These are phyloP conservation scores for Fusarium pseudocircinatum DNA, from an alignment of 2,329 filamentous ascomycete species.

Conservation along the genomic window DNA sequence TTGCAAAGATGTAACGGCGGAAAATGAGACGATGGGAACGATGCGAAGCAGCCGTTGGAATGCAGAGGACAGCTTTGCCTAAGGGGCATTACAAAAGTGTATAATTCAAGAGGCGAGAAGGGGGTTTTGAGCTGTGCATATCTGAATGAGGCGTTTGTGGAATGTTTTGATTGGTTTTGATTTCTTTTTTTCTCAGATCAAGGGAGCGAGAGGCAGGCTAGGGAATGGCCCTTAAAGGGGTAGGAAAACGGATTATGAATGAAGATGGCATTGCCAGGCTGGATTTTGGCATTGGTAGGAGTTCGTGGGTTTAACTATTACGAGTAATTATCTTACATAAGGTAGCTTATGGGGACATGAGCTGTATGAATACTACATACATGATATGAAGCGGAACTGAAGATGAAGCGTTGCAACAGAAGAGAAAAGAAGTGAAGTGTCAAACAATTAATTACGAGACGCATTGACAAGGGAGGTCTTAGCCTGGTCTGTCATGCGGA, in stretches of 20 bases:
- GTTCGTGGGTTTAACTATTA: slow-evolving; percentile 27
- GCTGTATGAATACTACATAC: slow-evolving; percentile 33
- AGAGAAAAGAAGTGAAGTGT: background rate
- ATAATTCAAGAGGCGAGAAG: slow-evolving; percentile 14
- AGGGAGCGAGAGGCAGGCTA: slow-evolving; percentile 17
- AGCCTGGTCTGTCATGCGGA: slow-evolving; percentile 18
- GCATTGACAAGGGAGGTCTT: slow-evolving; percentile 33
- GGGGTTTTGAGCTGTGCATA: slow-evolving; percentile 30
- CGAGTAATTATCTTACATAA: slow-evolving; percentile 22
- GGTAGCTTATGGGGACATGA: slow-evolving; percentile 28
- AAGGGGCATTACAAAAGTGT: slow-evolving; percentile 30
- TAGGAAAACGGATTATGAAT: slow-evolving; percentile 23
- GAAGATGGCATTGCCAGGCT: slow-evolving; percentile 23
- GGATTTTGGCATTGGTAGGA: slow-evolving; percentile 29
- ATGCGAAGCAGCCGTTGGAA: slow-evolving; percentile 50
- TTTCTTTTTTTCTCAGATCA: slow-evolving; percentile 6
- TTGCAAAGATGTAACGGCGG: slow-evolving; percentile 23
- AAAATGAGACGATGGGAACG: slow-evolving; percentile 27
- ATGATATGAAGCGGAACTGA: slow-evolving; percentile 11
- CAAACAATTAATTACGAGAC: slow-evolving; percentile 15
- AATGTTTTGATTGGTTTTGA: slow-evolving; percentile 31
- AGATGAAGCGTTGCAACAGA: background rate
- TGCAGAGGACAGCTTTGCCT: slow-evolving; percentile 57
- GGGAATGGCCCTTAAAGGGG: slow-evolving; percentile 11
- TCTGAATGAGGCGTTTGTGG: slow-evolving; percentile 39